Conservation (phyloP, 768 basidiomycete species). For the Lactarius vividus region DNA sequence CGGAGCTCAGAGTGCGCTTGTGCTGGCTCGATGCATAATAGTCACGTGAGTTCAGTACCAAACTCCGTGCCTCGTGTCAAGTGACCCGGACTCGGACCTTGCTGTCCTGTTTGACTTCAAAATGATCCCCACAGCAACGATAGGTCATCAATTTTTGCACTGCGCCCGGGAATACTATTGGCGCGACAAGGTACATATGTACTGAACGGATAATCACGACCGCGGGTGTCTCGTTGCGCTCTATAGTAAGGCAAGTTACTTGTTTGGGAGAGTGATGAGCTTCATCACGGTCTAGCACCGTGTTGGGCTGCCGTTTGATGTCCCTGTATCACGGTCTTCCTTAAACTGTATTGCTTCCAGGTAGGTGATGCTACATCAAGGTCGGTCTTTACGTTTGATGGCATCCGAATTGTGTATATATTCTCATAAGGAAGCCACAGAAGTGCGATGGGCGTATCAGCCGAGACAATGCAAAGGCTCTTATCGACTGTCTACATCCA, state of each 20-base stretch:
- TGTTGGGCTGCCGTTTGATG: background rate
- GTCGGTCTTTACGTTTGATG: background rate
- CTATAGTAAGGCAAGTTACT: no score
- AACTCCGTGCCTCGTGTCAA: background rate
- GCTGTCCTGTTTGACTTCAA: background rate
- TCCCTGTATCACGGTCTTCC: background rate
- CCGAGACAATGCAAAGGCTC: background rate
- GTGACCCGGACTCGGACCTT: no score
- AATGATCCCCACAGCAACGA: background rate
- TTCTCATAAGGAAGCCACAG: background rate
- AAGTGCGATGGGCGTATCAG: background rate
- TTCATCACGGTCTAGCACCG: background rate
- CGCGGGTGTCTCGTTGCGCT: background rate
- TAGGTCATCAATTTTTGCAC: background rate
- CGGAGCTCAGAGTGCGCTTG: background rate
- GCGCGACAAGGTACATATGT: background rate
- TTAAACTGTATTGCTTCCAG: background rate
- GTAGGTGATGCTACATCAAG: background rate
- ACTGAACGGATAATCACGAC: background rate
- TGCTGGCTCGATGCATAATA: background rate
- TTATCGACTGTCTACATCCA: background rate
- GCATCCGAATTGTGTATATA: background rate
- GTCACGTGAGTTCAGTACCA: background rate
- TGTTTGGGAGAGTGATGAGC: background rate
- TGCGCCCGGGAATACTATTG: background rate